Evolutionary conservation across 176 grass and related monocot genomes (phyloP).

Genomic region (Hsuehochloa calcarea): DNA sequence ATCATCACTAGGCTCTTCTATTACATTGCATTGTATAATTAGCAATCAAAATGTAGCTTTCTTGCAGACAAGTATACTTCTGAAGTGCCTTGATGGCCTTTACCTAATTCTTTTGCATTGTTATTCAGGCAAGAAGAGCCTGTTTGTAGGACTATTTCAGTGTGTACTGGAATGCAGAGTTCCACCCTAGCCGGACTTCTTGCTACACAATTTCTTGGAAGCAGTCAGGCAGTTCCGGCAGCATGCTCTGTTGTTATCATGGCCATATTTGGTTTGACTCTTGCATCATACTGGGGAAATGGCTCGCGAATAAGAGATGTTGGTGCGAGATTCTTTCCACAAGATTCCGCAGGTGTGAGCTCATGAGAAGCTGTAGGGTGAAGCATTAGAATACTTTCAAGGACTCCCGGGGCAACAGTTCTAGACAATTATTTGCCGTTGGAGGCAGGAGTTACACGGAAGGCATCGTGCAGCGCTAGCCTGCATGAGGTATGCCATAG

Average conservation of each 20-base stretch:
- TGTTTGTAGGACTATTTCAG: conserved; percentile 70
- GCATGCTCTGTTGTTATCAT: conserved; percentile 89
- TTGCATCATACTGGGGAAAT: conserved; percentile 83
- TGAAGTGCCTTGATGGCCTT: background rate
- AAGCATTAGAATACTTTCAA: background rate
- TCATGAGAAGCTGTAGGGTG: conserved; percentile 5
- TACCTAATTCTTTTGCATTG: background rate
- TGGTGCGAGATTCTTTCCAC: conserved; percentile 1
- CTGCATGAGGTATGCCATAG: background rate
- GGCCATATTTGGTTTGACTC: conserved; percentile 84
- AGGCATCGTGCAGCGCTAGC: background rate
- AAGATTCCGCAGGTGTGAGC: conserved; percentile 7
- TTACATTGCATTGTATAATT: background rate
- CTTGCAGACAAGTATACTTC: background rate
- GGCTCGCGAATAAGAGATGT: conserved; percentile 63
- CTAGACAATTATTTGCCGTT: background rate
- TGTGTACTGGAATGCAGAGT: conserved; percentile 96
- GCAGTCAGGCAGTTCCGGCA: conserved; percentile 82
- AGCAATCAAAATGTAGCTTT: background rate
- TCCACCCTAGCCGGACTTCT: conserved; percentile 92
- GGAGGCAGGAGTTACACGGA: background rate
- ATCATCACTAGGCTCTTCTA: background rate
- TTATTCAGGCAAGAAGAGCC: conserved; percentile 70
- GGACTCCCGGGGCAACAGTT: background rate
- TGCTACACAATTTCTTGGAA: conserved; percentile 85